phyloP scores from a whole-genome alignment of 2,329 filamentous ascomycete genomes.

The Claviceps sp. region DNA sequence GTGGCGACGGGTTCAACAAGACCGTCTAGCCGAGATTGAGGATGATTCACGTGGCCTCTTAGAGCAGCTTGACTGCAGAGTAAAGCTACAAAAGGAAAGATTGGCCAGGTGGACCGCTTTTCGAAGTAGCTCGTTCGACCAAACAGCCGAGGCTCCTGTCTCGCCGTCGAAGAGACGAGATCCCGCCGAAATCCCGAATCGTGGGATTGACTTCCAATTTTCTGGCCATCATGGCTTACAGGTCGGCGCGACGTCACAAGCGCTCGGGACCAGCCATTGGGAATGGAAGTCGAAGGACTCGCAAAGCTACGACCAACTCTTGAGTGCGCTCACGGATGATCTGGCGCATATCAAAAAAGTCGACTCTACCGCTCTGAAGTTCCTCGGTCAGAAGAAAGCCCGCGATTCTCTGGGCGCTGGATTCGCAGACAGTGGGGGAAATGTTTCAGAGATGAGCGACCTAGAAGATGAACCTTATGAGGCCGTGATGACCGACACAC shows the following conservation, averaged over 20 bases:
- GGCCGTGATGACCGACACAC: constrained; percentile 8
- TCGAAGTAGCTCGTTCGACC: constrained; percentile 32
- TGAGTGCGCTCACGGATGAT: constrained; percentile 28
- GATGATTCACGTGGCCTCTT: constrained; percentile 40
- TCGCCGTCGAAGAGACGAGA: constrained; percentile 13
- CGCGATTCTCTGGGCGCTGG: background rate
- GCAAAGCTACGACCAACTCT: constrained; percentile 29
- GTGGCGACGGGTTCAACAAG: constrained; percentile 53
- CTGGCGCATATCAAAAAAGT: constrained; percentile 18
- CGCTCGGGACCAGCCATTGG: constrained; percentile 13
- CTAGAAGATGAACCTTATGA: constrained; percentile 31
- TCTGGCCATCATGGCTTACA: constrained; percentile 36
- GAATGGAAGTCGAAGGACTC: constrained; percentile 15
- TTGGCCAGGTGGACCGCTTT: constrained; percentile 65
- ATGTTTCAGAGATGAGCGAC: constrained; percentile 37
- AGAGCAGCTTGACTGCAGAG: constrained; percentile 56
- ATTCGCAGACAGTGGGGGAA: constrained; percentile 9
- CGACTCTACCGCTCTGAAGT: constrained; percentile 8
- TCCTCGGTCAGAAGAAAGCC: constrained; percentile 3
- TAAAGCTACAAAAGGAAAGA: constrained; percentile 52
- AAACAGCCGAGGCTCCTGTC: constrained; percentile 10
- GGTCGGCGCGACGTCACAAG: constrained; percentile 18
- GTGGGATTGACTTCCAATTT: constrained; percentile 41
- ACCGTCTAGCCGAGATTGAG: constrained; percentile 43
- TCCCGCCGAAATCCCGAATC: constrained; percentile 13